Evolutionary conservation across 108 stramenopile genomes (phyloP).

Genomic region (Schizochytrium sp.): DNA sequence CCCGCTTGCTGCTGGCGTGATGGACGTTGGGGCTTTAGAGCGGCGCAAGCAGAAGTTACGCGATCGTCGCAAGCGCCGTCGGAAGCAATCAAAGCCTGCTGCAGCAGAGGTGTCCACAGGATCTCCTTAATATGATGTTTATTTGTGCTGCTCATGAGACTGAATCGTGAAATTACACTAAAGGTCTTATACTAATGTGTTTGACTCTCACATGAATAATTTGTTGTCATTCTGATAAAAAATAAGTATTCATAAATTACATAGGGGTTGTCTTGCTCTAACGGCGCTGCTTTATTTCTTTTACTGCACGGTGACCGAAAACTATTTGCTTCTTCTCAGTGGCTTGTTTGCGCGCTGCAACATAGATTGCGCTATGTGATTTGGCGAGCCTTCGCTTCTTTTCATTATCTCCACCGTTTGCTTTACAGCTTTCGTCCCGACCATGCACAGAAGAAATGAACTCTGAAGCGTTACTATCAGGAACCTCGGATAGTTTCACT

Average conservation of each 20-base stretch:
- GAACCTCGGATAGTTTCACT: background rate
- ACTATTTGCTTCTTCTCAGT: background rate
- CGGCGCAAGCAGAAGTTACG: background rate
- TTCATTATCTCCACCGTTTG: background rate
- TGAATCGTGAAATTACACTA: too few species aligned
- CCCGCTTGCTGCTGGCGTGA: background rate
- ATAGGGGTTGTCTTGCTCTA: background rate
- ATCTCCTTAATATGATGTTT: too few species aligned
- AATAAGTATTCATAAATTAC: too few species aligned
- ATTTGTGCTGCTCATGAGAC: too few species aligned
- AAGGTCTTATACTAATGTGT: too few species aligned
- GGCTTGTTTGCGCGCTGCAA: constrained; percentile 1
- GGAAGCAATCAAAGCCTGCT: background rate
- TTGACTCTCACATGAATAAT: too few species aligned
- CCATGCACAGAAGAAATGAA: background rate
- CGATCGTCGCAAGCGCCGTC: background rate
- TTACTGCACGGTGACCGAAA: background rate
- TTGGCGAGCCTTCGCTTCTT: background rate
- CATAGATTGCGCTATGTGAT: background rate
- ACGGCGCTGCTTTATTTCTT: background rate
- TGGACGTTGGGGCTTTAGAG: background rate
- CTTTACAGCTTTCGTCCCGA: background rate
- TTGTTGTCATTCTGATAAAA: too few species aligned
- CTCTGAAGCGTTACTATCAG: background rate
- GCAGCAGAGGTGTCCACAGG: background rate